Percentiles rank a stretch among this genome's conserved stretches.
phyloP scores from a whole-genome alignment of 306 rosid genomes.

The Urtica urens region DNA sequence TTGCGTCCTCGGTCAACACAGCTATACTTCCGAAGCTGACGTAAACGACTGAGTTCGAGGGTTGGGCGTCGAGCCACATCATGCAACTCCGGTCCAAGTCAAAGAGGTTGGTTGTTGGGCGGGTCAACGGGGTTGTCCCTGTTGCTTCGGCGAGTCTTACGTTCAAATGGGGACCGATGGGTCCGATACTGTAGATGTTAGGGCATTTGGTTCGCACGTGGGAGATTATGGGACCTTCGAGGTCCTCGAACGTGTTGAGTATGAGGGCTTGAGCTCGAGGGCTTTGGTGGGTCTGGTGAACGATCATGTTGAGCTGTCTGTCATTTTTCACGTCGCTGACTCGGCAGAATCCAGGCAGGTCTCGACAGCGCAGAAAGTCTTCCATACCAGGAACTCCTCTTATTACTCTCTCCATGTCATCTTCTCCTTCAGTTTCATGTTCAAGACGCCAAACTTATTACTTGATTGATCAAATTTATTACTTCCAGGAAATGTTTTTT shows the following conservation, averaged over 20 bases:
- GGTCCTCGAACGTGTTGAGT: constrained; percentile 51
- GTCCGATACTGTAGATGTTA: constrained; percentile 32
- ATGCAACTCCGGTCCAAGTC: constrained; percentile 33
- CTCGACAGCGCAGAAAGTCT: constrained; percentile 32
- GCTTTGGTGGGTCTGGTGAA: constrained; percentile 5
- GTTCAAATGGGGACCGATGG: constrained; percentile 30
- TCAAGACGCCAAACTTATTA: too few relatives aligned
- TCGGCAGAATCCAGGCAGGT: constrained; percentile 37
- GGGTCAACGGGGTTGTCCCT: neutral
- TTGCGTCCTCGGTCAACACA: neutral
- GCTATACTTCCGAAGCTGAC: constrained; percentile 43
- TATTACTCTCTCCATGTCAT: constrained; percentile 45
- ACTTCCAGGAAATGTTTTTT: too few relatives aligned
- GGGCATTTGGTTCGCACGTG: constrained; percentile 18
- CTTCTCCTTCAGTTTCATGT: constrained; percentile 35
- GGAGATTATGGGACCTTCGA: constrained; percentile 34
- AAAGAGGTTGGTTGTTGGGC: neutral
- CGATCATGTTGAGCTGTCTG: neutral
- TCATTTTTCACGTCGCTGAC: neutral
- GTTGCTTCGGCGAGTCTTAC: neutral
- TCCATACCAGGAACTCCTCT: constrained; percentile 33
- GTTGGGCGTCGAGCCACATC: constrained; percentile 43
- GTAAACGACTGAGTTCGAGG: constrained; percentile 25
- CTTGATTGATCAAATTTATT: too few relatives aligned
- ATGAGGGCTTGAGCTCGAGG: constrained; percentile 26